phyloP scores from a whole-genome alignment of 2,329 filamentous ascomycete species.

The Uncinocarpus reesii region DNA sequence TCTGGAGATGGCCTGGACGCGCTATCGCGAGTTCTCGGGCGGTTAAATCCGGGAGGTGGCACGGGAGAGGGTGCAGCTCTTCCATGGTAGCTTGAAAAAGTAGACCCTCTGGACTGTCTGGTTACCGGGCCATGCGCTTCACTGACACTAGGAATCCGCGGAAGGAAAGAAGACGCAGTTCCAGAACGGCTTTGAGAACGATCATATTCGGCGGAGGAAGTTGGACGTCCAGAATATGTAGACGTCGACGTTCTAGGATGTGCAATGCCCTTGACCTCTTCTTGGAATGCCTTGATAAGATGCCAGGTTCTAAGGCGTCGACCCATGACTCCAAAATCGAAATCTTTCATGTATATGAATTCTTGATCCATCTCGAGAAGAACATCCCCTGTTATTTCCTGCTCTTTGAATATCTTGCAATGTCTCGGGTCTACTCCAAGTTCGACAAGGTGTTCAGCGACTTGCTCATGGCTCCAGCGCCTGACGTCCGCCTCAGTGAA shows the following conservation, averaged over 20 bases:
- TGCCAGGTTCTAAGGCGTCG: slow-evolving; percentile 89
- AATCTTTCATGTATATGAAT: slow-evolving; percentile 89
- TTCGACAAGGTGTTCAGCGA: slow-evolving; percentile 80
- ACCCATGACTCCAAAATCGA: slow-evolving; percentile 84
- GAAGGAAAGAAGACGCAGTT: slow-evolving; percentile 33
- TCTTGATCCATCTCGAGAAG: slow-evolving; percentile 90
- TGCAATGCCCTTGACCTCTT: slow-evolving; percentile 62
- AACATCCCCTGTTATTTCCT: slow-evolving; percentile 92
- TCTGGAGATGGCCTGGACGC: slow-evolving; percentile 60
- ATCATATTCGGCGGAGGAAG: slow-evolving; percentile 33
- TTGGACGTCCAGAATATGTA: slow-evolving; percentile 35
- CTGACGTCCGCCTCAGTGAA: slow-evolving; percentile 65
- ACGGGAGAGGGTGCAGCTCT: slow-evolving; percentile 21
- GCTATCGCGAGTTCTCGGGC: slow-evolving; percentile 34
- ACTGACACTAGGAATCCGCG: slow-evolving; percentile 36
- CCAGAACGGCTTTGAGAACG: slow-evolving; percentile 35
- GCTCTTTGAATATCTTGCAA: slow-evolving; percentile 87
- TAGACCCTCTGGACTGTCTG: slow-evolving; percentile 12
- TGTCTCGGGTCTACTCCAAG: slow-evolving; percentile 77
- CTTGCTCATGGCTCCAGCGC: slow-evolving; percentile 67
- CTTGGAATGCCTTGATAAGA: slow-evolving; percentile 83
- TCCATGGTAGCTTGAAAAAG: slow-evolving; percentile 12
- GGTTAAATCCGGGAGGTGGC: slow-evolving; percentile 29
- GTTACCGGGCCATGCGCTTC: slow-evolving; percentile 15
- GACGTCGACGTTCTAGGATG: slow-evolving; percentile 30